Conservation (phyloP, 257 asterid species). For the Capsicum baccatum region DNA sequence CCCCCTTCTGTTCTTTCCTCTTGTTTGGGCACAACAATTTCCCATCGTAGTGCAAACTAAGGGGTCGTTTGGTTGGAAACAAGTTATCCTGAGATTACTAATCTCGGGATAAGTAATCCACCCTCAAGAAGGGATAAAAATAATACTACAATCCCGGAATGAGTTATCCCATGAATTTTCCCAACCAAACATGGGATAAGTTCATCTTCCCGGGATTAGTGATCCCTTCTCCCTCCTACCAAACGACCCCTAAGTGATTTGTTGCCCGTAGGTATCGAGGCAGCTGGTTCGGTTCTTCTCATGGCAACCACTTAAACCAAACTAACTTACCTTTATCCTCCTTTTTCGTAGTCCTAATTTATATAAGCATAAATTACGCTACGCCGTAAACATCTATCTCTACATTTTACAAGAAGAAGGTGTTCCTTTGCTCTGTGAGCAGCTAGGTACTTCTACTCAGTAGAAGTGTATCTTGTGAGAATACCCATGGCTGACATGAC, state of each 20-base stretch:
- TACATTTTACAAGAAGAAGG: neutral
- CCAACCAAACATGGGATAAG: no score
- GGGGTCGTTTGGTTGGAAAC: no score
- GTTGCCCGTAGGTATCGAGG: neutral
- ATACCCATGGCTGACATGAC: neutral
- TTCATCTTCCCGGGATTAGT: no score
- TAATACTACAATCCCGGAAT: no score
- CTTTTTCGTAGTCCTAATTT: no score
- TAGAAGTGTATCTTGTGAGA: neutral
- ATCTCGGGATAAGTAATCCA: no score
- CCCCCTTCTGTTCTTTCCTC: neutral
- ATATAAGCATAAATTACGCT: neutral
- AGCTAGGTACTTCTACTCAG: neutral
- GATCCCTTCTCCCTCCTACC: no score
- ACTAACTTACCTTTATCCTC: no score
- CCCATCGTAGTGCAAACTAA: neutral
- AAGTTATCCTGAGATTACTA: no score
- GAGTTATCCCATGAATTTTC: no score
- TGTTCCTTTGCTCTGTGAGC: neutral
- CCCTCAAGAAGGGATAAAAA: no score
- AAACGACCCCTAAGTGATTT: neutral
- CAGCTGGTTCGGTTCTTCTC: neutral
- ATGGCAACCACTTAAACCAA: no score
- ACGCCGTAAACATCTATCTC: neutral
- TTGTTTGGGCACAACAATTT: neutral